Percentiles rank a stretch among this genome's conserved stretches.
Evolutionary conservation across 1,284 basidiomycete genomes (phyloP).

Genomic region (Athelia psychrophila): DNA sequence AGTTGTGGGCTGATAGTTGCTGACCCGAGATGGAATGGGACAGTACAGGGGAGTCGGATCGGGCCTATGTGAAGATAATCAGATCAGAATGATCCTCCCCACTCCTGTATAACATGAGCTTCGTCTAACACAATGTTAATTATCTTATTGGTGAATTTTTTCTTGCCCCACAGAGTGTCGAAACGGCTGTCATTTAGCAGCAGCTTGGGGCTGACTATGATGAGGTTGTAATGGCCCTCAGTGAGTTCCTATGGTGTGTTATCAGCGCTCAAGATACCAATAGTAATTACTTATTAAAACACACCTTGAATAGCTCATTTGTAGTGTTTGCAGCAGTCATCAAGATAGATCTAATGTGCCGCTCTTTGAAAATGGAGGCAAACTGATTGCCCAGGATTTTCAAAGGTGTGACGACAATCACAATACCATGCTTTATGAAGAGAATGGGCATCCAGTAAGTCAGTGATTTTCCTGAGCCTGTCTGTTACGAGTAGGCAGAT

Average conservation of each 20-base stretch:
- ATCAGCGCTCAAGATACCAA: too few species aligned
- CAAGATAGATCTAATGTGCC: neutral
- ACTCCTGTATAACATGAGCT: constrained; percentile 14
- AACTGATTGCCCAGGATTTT: constrained; percentile 16
- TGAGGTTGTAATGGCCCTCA: neutral
- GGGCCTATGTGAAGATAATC: constrained; percentile 16
- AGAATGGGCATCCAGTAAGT: constrained; percentile 26
- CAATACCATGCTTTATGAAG: constrained; percentile 9
- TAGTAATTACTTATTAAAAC: too few species aligned
- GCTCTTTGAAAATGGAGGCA: neutral
- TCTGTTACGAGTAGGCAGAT: too few species aligned
- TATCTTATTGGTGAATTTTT: constrained; percentile 4
- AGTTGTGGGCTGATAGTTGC: constrained; percentile 18
- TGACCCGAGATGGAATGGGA: constrained; percentile 15
- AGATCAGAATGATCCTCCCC: constrained; percentile 18
- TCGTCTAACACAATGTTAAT: constrained; percentile 9
- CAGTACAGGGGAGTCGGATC: constrained; percentile 13
- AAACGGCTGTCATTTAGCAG: constrained; percentile 1
- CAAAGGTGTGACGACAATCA: constrained; percentile 13
- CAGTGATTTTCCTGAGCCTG: constrained; percentile 24
- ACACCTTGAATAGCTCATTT: neutral
- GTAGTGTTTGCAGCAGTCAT: neutral
- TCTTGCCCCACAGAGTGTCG: constrained; percentile 1
- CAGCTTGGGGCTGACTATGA: neutral
- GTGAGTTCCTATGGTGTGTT: neutral